phyloP scores from a whole-genome alignment of 2,329 filamentous ascomycete genomes.

The Erysiphe pulchra region DNA sequence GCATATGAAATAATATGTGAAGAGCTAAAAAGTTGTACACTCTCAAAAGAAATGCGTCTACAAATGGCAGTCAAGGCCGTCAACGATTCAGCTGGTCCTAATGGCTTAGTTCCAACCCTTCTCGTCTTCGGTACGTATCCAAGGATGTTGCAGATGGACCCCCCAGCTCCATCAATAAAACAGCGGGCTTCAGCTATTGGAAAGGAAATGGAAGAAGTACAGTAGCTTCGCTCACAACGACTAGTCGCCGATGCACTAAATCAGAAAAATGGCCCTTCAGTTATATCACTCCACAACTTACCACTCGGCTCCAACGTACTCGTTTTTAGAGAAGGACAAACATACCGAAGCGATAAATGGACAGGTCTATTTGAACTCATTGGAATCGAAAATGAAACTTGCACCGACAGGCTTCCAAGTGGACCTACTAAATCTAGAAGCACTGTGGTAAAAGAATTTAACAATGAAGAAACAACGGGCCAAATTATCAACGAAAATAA shows the following conservation, averaged over 20 bases:
- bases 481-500: not conserved
- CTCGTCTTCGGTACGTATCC: not conserved
- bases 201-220: constrained; percentile 2
- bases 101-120: not conserved
- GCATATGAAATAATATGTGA: not conserved
- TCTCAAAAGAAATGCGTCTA: not conserved
- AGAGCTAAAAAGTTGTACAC: not conserved
- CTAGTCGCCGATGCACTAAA: constrained; percentile 1
- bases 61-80: constrained; percentile 1
- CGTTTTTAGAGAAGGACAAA: constrained; percentile 1
- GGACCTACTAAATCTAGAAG: not conserved
- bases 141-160: not conserved
- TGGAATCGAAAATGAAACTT: not conserved
- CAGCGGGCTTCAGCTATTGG: constrained; percentile 1
- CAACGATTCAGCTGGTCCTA: not conserved
- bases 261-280: not conserved
- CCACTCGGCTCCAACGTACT: not conserved
- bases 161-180: not conserved
- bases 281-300: not conserved
- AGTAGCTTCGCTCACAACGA: not conserved
- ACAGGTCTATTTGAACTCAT: not conserved
- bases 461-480: not conserved
- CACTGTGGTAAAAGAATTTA: not conserved
- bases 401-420: not conserved
- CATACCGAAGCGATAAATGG: not conserved